These are phyloP conservation scores for Knoxdaviesia proteae DNA, from an alignment of 2,329 filamentous ascomycete genomes.

Conservation along the genomic window DNA sequence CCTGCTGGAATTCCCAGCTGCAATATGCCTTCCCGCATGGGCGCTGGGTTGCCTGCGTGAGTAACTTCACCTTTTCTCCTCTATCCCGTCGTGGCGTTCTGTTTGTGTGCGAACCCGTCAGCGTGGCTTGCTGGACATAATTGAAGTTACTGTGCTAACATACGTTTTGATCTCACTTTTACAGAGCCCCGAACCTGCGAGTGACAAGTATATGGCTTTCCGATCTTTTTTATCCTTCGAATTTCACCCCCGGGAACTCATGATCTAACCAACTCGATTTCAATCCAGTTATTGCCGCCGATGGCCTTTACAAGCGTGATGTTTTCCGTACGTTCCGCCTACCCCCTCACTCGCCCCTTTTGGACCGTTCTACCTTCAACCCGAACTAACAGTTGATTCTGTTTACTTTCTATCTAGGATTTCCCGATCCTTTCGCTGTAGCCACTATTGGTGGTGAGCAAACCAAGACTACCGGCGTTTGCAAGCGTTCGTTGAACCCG, in stretches of 20 bases:
- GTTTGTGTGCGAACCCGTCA: conserved; percentile 3
- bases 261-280: conserved; percentile 9
- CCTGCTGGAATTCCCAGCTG: too few species aligned
- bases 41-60: conserved; percentile 16
- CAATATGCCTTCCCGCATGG: conserved; percentile 12
- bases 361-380: background rate
- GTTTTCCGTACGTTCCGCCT: conserved; percentile 65
- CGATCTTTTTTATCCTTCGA: conserved; percentile 11
- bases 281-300: conserved; percentile 76
- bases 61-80: conserved; percentile 6
- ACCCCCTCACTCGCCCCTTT: background rate
- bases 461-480: conserved; percentile 92
- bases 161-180: conserved; percentile 2
- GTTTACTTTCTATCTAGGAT: conserved; percentile 34
- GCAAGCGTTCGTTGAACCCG: conserved; percentile 94
- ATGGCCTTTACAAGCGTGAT: conserved; percentile 97
- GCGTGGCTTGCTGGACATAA: background rate
- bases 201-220: conserved; percentile 55
- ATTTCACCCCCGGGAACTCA: too few species aligned
- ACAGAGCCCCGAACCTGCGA: conserved; percentile 67
- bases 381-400: background rate
- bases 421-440: conserved; percentile 93
- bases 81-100: conserved; percentile 3
- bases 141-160: conserved; percentile 10
- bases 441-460: conserved; percentile 95